Conservation (phyloP, 352 stramenopile species). For the Phytophthora niederhauseri region DNA sequence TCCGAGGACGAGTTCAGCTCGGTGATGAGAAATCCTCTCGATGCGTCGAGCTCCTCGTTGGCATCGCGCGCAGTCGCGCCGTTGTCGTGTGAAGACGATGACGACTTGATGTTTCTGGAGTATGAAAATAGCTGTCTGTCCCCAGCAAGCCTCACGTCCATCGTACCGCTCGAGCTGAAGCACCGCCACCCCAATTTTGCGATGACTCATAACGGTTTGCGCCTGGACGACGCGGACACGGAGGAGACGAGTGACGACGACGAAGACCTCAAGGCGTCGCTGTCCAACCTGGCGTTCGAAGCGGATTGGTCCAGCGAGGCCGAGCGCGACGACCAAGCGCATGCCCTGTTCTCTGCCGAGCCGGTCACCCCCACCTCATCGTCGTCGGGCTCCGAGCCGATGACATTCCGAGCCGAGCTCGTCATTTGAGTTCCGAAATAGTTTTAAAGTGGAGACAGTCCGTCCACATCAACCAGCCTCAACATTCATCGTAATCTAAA, state of each 20-base stretch:
- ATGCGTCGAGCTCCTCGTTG: slow-evolving; percentile 4
- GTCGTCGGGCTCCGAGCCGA: slow-evolving; percentile 13
- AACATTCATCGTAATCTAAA: slow-evolving; percentile 27
- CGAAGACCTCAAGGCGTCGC: slow-evolving; percentile 43
- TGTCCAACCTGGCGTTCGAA: slow-evolving; percentile 79
- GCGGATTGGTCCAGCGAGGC: slow-evolving; percentile 70
- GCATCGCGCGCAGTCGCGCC: slow-evolving; percentile 7
- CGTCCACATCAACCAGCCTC: slow-evolving; percentile 18
- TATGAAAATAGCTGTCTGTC: slow-evolving; percentile 38
- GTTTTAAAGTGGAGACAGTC: slow-evolving; percentile 31
- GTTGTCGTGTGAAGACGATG: slow-evolving; percentile 22
- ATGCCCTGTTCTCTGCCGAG: slow-evolving; percentile 19
- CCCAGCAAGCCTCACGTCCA: slow-evolving; percentile 28
- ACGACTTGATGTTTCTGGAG: slow-evolving; percentile 42
- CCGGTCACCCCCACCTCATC: slow-evolving; percentile 10
- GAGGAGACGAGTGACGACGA: slow-evolving; percentile 33
- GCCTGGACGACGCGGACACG: slow-evolving; percentile 17
- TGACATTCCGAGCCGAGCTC: slow-evolving; percentile 24
- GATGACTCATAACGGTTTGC: slow-evolving; percentile 19
- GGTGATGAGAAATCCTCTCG: slow-evolving; percentile 35
- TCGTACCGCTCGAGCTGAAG: slow-evolving; percentile 67
- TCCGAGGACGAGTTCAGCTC: slow-evolving; percentile 63
- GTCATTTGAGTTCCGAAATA: slow-evolving; percentile 28
- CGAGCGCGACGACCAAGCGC: slow-evolving; percentile 13
- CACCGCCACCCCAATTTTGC: slow-evolving; percentile 32